phyloP scores from a whole-genome alignment of 345 rosid genomes.

The Microthlaspi erraticum region DNA sequence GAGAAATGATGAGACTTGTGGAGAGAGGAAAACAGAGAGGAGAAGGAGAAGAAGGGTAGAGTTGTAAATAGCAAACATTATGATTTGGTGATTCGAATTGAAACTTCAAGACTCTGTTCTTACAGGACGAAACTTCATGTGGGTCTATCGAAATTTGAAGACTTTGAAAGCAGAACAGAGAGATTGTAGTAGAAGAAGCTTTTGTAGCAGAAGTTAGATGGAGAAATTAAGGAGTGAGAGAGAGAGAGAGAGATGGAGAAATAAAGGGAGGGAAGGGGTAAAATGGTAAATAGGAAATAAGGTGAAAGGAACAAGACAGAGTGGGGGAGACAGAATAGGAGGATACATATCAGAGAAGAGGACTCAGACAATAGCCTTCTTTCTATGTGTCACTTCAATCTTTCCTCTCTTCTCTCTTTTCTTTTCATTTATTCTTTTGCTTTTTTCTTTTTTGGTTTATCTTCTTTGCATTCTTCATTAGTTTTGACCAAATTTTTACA shows the following conservation, averaged over 20 bases:
- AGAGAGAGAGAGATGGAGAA: not conserved
- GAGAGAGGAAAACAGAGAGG: slow-evolving; percentile 5
- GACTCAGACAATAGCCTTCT: slow-evolving; percentile 34
- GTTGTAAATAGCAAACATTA: slow-evolving; percentile 28
- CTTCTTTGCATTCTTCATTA: slow-evolving; percentile 22
- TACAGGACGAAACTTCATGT: slow-evolving; percentile 30
- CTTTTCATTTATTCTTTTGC: slow-evolving; percentile 1
- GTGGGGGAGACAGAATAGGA: slow-evolving; percentile 50
- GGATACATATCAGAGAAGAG: slow-evolving; percentile 45
- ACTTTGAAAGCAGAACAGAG: slow-evolving; percentile 34
- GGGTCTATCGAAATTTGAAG: slow-evolving; percentile 32
- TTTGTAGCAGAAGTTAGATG: slow-evolving; percentile 40
- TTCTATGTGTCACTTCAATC: slow-evolving; percentile 43
- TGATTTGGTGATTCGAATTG: not conserved
- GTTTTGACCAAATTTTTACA: slow-evolving; percentile 14
- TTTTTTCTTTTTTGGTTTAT: not conserved
- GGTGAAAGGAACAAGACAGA: slow-evolving; percentile 68
- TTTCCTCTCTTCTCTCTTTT: slow-evolving; percentile 29
- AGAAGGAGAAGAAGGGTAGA: slow-evolving; percentile 17
- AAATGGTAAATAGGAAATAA: slow-evolving; percentile 13
- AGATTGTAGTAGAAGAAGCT: slow-evolving; percentile 11
- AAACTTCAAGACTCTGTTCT: not conserved
- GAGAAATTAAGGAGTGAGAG: slow-evolving; percentile 14
- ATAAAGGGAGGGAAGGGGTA: slow-evolving; percentile 8
- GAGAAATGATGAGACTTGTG: slow-evolving; percentile 44